These are phyloP conservation scores for Cinchona pubescens DNA, from an alignment of 257 asterid genomes.

Conservation along the genomic window DNA sequence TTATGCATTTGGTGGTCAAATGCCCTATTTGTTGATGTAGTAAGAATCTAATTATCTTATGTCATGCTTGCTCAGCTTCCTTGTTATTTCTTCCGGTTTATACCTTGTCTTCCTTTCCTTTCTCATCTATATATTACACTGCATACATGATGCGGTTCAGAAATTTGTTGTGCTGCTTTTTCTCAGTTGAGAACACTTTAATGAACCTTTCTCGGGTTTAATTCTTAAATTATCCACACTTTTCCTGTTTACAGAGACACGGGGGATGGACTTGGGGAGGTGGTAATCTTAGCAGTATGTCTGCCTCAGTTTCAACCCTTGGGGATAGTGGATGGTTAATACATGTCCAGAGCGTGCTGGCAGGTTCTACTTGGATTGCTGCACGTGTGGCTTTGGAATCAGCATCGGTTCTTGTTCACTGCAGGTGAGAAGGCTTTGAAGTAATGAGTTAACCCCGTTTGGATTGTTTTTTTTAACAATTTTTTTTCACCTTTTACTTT, in stretches of 20 bases:
- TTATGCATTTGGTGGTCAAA: background rate
- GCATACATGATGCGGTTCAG: background rate
- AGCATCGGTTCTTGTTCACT: conserved; percentile 96
- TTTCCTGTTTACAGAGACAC: conserved; percentile 58
- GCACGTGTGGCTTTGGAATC: conserved; percentile 95
- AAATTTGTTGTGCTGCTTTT: background rate
- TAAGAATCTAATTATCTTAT: too few relatives aligned
- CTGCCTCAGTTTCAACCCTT: conserved; percentile 94
- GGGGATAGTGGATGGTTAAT: conserved; percentile 99
- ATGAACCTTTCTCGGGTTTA: background rate
- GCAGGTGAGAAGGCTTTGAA: conserved; percentile 58
- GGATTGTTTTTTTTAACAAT: too few relatives aligned
- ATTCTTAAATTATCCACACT: conserved; percentile 14
- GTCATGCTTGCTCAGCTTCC: background rate
- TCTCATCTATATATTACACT: background rate
- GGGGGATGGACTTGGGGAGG: conserved; percentile 99
- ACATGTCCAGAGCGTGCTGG: conserved; percentile 93
- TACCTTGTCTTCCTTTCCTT: background rate
- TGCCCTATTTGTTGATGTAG: background rate
- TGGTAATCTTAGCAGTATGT: conserved; percentile 98
- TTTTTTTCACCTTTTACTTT: too few relatives aligned
- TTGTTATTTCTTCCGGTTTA: background rate
- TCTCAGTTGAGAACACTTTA: background rate
- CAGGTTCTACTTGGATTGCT: conserved; percentile 99
- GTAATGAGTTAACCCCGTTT: background rate